phyloP scores from a whole-genome alignment of 2,329 filamentous ascomycete genomes.

The Podosphaera leucotricha region DNA sequence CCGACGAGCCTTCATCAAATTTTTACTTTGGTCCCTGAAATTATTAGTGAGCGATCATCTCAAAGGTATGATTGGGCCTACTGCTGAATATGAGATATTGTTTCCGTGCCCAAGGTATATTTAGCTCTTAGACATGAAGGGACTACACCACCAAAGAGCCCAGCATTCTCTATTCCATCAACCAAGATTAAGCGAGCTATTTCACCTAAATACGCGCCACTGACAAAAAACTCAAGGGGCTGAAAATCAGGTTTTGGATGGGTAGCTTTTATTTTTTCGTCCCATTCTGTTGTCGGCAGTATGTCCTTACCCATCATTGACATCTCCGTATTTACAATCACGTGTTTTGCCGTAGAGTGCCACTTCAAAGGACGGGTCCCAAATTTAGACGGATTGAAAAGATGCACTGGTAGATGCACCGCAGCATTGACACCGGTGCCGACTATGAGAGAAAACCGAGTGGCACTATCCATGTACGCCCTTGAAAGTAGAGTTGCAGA shows the following conservation, averaged over 20 bases:
- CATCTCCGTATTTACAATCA: slow-evolving; percentile 43
- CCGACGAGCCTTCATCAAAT: slow-evolving; percentile 18
- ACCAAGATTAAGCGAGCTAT: slow-evolving; percentile 32
- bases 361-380: slow-evolving; percentile 29
- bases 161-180: slow-evolving; percentile 31
- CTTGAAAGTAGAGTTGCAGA: slow-evolving; percentile 41
- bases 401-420: slow-evolving; percentile 34
- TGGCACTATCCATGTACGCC: slow-evolving; percentile 30
- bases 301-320: slow-evolving; percentile 40
- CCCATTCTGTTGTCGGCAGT: slow-evolving; percentile 37
- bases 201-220: slow-evolving; percentile 44
- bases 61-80: slow-evolving; percentile 17
- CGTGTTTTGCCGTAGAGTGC: slow-evolving; percentile 34
- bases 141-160: slow-evolving; percentile 30
- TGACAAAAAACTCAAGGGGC: slow-evolving; percentile 36
- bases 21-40: slow-evolving; percentile 5
- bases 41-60: slow-evolving; percentile 1
- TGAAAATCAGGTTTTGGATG: slow-evolving; percentile 36
- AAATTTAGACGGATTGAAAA: slow-evolving; percentile 31
- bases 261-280: slow-evolving; percentile 25
- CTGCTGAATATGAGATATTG: slow-evolving; percentile 28
- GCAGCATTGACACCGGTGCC: slow-evolving; percentile 46
- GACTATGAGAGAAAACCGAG: slow-evolving; percentile 39
- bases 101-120: slow-evolving; percentile 37
- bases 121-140: slow-evolving; percentile 26